Evolutionary conservation across 805 yeast species (phyloP).

Genomic region (Sungouiozyma ichnusensis): DNA sequence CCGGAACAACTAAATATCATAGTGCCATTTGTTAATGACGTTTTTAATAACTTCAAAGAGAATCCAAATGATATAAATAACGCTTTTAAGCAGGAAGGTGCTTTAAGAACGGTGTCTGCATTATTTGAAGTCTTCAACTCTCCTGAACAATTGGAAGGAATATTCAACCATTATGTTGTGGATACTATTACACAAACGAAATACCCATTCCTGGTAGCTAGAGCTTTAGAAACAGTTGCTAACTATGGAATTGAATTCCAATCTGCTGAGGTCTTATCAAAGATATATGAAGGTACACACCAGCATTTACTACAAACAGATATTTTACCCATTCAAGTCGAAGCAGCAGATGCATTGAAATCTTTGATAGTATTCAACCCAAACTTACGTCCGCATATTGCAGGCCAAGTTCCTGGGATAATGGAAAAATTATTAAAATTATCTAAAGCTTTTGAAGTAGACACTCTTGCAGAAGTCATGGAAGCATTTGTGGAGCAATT

Average conservation of each 20-base stretch:
- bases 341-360: slow-evolving; percentile 81
- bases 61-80: slow-evolving; percentile 26
- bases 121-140: slow-evolving; percentile 35
- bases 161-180: slow-evolving; percentile 48
- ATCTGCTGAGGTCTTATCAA: slow-evolving; percentile 32
- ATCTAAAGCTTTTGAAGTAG: slow-evolving; percentile 75
- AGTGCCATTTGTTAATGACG: slow-evolving; percentile 45
- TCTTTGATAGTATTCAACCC: slow-evolving; percentile 59
- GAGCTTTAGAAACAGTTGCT: slow-evolving; percentile 53
- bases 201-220: slow-evolving; percentile 57
- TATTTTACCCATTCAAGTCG: slow-evolving; percentile 66
- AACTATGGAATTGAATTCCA: slow-evolving; percentile 27
- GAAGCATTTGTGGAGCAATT: slow-evolving; percentile 89
- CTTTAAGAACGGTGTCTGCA: slow-evolving; percentile 67
- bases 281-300: slow-evolving; percentile 33
- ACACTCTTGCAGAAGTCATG: slow-evolving; percentile 80
- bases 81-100: slow-evolving; percentile 71
- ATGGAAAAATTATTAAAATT: slow-evolving; percentile 70
- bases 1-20: slow-evolving; percentile 45
- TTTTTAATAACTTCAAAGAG: slow-evolving; percentile 30
- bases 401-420: slow-evolving; percentile 63
- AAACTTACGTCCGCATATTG: slow-evolving; percentile 54
- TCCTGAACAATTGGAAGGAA: slow-evolving; percentile 48
- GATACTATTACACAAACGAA: slow-evolving; percentile 50
- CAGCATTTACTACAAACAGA: slow-evolving; percentile 34